Conservation (phyloP, 441 rosid species). For the Rhodomyrtus psidioides region DNA sequence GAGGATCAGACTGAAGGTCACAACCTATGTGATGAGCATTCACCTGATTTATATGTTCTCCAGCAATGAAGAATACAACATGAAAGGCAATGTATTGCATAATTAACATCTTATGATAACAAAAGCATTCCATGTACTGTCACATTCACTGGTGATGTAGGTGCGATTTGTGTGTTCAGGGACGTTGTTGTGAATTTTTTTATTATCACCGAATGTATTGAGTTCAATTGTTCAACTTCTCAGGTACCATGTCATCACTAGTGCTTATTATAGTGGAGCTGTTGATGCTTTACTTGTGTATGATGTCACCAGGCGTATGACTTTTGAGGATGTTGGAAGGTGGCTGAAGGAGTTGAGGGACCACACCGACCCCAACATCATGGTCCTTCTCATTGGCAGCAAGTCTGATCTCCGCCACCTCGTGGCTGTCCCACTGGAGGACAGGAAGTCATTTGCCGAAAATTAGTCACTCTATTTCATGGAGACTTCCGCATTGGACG, state of each 20-base stretch:
- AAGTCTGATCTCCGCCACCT: conserved; percentile 34
- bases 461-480: conserved; percentile 27
- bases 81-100: not conserved
- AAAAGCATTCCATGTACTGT: not conserved
- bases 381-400: conserved; percentile 28
- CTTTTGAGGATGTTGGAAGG: conserved; percentile 21
- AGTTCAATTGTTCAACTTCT: not conserved
- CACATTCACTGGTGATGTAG: not conserved
- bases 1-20: not conserved
- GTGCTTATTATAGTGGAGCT: conserved; percentile 29
- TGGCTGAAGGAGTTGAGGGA: conserved; percentile 28
- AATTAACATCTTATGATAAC: not conserved
- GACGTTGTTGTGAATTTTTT: not conserved
- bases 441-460: conserved; percentile 21
- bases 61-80: not conserved
- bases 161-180: not conserved
- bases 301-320: conserved; percentile 21
- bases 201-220: not conserved
- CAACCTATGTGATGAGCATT: not conserved
- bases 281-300: conserved; percentile 25
- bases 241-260: conserved; percentile 31
- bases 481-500: conserved; percentile 26
- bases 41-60: not conserved
- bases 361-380: conserved; percentile 26
- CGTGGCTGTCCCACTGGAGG: conserved; percentile 23